Evolutionary conservation across 2,329 filamentous ascomycete species (phyloP).

Genomic region (Magnaporthiopsis poae): DNA sequence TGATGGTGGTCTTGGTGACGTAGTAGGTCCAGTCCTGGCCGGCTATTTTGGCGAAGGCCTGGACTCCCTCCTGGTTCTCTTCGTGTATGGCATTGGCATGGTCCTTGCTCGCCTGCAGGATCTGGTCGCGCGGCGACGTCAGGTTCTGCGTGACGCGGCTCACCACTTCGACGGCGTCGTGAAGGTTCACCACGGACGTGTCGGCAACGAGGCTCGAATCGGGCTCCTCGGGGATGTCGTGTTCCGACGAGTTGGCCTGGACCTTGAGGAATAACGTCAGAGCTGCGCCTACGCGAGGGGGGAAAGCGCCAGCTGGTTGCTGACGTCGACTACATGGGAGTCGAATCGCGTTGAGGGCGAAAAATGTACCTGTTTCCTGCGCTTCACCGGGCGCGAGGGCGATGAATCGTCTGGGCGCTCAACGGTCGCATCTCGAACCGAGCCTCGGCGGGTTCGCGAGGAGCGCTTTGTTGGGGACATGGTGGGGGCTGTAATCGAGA

Average conservation of each 20-base stretch:
- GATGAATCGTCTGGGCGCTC: constrained; percentile 39
- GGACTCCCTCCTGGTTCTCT: constrained; percentile 50
- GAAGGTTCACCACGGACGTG: constrained; percentile 27
- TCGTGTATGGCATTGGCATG: constrained; percentile 57
- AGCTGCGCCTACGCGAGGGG: neutral
- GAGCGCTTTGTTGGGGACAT: constrained; percentile 8
- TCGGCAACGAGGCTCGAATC: constrained; percentile 33
- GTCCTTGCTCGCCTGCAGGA: constrained; percentile 51
- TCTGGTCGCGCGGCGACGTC: constrained; percentile 28
- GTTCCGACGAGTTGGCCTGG: constrained; percentile 12
- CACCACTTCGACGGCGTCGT: constrained; percentile 47
- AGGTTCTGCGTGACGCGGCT: constrained; percentile 46
- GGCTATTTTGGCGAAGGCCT: constrained; percentile 73
- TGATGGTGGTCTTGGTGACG: constrained; percentile 62
- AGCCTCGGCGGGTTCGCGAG: constrained; percentile 2
- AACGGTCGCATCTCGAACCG: constrained; percentile 15
- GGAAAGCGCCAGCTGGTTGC: neutral
- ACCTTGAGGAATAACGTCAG: neutral
- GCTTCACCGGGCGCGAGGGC: constrained; percentile 52
- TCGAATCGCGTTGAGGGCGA: neutral
- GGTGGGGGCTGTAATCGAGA: neutral
- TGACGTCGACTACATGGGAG: neutral
- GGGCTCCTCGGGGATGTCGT: constrained; percentile 35
- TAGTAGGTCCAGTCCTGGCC: constrained; percentile 79
- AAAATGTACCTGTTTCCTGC: constrained; percentile 49